phyloP scores from a whole-genome alignment of 768 basidiomycete genomes.

The Mycena sanguinolenta region DNA sequence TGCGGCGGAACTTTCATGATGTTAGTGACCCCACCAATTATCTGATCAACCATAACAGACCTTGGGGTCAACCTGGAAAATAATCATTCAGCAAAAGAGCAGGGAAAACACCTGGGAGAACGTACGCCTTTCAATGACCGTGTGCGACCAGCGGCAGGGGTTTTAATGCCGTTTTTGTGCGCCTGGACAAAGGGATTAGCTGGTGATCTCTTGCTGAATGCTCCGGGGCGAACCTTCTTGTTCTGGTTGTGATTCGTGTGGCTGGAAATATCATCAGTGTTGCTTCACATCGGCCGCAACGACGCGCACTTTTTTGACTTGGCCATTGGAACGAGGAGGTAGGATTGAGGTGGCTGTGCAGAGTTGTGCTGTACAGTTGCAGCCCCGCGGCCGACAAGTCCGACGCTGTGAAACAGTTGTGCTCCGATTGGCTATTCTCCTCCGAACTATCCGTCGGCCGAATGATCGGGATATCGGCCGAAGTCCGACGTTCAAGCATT shows the following conservation, averaged over 20 bases:
- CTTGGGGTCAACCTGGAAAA: constrained; percentile 85
- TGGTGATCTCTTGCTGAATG: constrained; percentile 53
- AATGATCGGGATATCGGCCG: not conserved
- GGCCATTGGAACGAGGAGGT: constrained; percentile 69
- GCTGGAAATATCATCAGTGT: constrained; percentile 54
- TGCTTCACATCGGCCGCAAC: constrained; percentile 4
- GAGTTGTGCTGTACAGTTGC: too few species aligned
- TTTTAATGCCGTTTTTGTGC: constrained; percentile 97
- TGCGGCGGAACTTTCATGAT: constrained; percentile 77
- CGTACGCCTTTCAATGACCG: constrained; percentile 93
- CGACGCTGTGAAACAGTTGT: not conserved
- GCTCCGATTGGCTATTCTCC: not conserved
- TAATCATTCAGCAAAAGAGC: constrained; percentile 1
- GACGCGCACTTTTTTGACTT: constrained; percentile 94
- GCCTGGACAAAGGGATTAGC: constrained; percentile 97
- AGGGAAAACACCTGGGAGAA: constrained; percentile 41
- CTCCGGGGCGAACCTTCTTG: constrained; percentile 71
- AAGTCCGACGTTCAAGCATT: not conserved
- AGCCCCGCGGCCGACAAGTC: too few species aligned
- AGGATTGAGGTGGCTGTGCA: not conserved
- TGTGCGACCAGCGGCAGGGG: constrained; percentile 77
- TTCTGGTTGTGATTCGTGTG: constrained; percentile 97
- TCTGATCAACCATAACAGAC: constrained; percentile 55
- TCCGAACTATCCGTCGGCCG: not conserved
- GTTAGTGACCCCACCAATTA: too few species aligned